phyloP scores from a whole-genome alignment of 2,329 filamentous ascomycete species.

The Metarhizium anisopliae region DNA sequence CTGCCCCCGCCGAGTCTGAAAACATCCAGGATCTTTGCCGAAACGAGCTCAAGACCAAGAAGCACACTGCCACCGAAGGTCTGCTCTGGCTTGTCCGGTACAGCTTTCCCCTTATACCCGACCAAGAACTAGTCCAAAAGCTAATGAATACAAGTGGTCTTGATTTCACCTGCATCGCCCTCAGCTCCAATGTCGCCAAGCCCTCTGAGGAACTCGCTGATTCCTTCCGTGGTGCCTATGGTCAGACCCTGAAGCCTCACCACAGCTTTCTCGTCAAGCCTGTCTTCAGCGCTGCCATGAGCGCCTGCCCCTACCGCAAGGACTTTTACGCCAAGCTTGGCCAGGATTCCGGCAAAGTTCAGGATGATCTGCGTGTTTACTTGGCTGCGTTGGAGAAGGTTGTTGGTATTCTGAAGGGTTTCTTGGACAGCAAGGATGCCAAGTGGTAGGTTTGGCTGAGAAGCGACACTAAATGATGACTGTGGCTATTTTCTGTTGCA shows the following conservation, averaged over 20 bases:
- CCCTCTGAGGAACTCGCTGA: slow-evolving; percentile 65
- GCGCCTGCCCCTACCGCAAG: slow-evolving; percentile 82
- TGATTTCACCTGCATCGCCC: slow-evolving; percentile 83
- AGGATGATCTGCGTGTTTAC: slow-evolving; percentile 58
- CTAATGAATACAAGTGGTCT: slow-evolving; percentile 55
- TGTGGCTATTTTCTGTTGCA: background rate
- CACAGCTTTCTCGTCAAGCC: slow-evolving; percentile 87
- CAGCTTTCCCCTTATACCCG: slow-evolving; percentile 12
- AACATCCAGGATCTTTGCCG: slow-evolving; percentile 77
- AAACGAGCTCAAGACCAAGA: slow-evolving; percentile 84
- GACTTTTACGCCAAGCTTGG: slow-evolving; percentile 90
- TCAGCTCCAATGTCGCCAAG: slow-evolving; percentile 67
- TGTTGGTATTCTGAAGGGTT: slow-evolving; percentile 63
- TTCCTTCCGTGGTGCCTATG: slow-evolving; percentile 84
- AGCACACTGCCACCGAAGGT: slow-evolving; percentile 81
- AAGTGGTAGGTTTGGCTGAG: slow-evolving; percentile 41
- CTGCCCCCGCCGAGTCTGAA: slow-evolving; percentile 67
- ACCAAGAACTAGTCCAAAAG: background rate
- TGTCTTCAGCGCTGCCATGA: slow-evolving; percentile 88
- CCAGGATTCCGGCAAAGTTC: slow-evolving; percentile 52
- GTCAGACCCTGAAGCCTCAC: slow-evolving; percentile 79
- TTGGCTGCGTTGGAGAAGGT: slow-evolving; percentile 69
- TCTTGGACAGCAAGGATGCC: slow-evolving; percentile 45
- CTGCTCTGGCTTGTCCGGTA: slow-evolving; percentile 86
- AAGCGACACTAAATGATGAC: background rate